Base-by-base conservation (phyloP, 441 rosid species). In the Adansonia gregorii region DNA sequence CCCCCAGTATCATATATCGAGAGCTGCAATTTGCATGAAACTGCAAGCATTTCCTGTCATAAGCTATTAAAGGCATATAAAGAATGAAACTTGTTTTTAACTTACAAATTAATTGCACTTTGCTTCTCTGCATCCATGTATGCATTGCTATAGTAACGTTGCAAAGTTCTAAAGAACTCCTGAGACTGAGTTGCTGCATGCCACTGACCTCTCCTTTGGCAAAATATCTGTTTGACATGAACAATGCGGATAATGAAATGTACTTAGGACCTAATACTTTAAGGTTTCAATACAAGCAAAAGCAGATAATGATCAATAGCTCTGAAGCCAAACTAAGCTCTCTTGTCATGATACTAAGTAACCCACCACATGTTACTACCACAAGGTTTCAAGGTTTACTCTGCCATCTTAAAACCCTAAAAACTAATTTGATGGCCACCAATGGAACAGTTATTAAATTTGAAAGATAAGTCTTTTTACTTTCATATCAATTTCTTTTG, bases 121-220 rank as follows among this genome's bases (percentile, higher is more conserved):
- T 92, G 96, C 84, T 92, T 92, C 80, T 90, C 92, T 41, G 89
- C 89, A 78, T 90, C 96, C 82, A 88, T 78, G 77, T 92, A 92
- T 15, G 94, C 91, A 72, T 92, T 92, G 78, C 91, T 91, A 81
- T 90, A 91, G 78, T 88, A 91, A 48, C 96, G 96, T 48, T 90
- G 96, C 55, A 92, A 79, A 63, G 90, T 86, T 86, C 94, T 87
- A 73, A 92, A 84, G 76, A 90, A 80, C 76, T 92, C 96, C 80
- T 90, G 94, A 46, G 96, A 92, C 75, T 92, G 96, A 10, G 91
- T 92, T 6, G 96, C 91, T 2, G 96, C 94, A 82, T 84, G 89
- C 96, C 96, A 91, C 60, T 90, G 96, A 76, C 96, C 96, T 76
- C 96, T 89, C 80, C 90, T 89, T 81, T 89, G 87, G 79, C 87